phyloP scores from a whole-genome alignment of 495 filamentous ascomycete genomes.

The Polyplosphaeria fusca region DNA sequence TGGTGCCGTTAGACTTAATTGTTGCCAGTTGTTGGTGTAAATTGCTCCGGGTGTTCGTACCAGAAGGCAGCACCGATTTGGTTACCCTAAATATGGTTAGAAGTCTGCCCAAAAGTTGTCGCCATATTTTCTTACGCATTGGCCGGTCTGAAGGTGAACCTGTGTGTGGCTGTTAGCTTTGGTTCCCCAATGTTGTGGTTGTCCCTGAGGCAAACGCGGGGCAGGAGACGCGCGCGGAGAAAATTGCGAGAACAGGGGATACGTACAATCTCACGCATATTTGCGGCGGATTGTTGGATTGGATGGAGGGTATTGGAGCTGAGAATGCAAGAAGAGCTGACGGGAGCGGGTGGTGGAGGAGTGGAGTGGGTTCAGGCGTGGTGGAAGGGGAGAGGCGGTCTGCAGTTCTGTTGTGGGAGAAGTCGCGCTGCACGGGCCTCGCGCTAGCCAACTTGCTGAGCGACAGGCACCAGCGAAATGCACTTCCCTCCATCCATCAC shows the following conservation, averaged over 20 bases:
- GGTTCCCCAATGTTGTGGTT: slow-evolving; percentile 41
- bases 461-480: slow-evolving; percentile 13
- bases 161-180: slow-evolving; percentile 49
- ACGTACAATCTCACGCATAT: slow-evolving; percentile 48
- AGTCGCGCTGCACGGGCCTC: slow-evolving; percentile 1
- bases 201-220: slow-evolving; percentile 36
- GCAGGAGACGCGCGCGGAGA: slow-evolving; percentile 40
- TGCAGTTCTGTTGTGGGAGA: slow-evolving; percentile 22
- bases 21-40: slow-evolving; percentile 17
- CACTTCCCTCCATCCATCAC: too few relatives aligned
- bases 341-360: slow-evolving; percentile 9
- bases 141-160: slow-evolving; percentile 98
- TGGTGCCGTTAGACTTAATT: slow-evolving; percentile 27
- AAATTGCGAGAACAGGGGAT: slow-evolving; percentile 12
- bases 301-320: slow-evolving; percentile 12
- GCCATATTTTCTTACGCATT: slow-evolving; percentile 68
- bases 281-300: slow-evolving; percentile 19
- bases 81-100: slow-evolving; percentile 73
- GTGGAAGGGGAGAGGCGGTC: slow-evolving; percentile 19
- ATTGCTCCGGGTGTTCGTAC: slow-evolving; percentile 49
- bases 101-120: slow-evolving; percentile 16
- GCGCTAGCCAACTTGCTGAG: slow-evolving; percentile 18
- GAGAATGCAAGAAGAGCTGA: slow-evolving; percentile 27
- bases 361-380: slow-evolving; percentile 5
- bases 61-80: slow-evolving; percentile 99